phyloP scores from a whole-genome alignment of 208 protist genomes.

The Phytomonas sp. region DNA sequence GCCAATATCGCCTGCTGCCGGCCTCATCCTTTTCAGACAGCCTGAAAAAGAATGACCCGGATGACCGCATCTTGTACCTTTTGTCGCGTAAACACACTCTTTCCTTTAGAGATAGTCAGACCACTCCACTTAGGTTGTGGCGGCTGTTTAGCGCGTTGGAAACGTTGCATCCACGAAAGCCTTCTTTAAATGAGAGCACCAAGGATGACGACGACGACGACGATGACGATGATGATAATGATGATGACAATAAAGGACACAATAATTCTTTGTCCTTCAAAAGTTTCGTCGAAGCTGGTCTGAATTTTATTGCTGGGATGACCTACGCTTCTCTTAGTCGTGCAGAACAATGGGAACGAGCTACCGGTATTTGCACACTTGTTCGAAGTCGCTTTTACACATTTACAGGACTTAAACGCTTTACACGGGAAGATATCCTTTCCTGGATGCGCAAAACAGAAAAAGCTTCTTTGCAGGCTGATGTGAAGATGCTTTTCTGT shows the following conservation, averaged over 20 bases:
- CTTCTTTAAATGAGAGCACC: slow-evolving; percentile 7
- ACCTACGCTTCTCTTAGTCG: slow-evolving; percentile 25
- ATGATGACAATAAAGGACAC: background rate
- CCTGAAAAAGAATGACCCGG: background rate
- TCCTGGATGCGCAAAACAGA: slow-evolving; percentile 11
- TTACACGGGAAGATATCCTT: slow-evolving; percentile 3
- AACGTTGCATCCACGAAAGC: slow-evolving; percentile 10
- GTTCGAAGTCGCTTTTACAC: slow-evolving; percentile 31
- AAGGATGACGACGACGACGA: slow-evolving; percentile 15
- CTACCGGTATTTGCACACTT: slow-evolving; percentile 52
- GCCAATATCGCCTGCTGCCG: background rate
- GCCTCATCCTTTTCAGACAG: background rate
- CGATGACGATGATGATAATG: slow-evolving; percentile 6
- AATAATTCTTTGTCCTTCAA: background rate
- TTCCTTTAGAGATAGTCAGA: slow-evolving; percentile 9
- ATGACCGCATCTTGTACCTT: background rate
- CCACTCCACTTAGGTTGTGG: slow-evolving; percentile 39
- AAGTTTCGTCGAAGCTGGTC: slow-evolving; percentile 46
- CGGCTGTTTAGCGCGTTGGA: slow-evolving; percentile 56
- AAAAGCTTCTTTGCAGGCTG: background rate
- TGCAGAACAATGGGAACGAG: slow-evolving; percentile 33
- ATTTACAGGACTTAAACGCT: background rate
- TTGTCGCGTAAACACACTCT: background rate
- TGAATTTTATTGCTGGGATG: slow-evolving; percentile 48
- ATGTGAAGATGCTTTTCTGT: background rate